Percentiles rank a stretch among this genome's conserved stretches.
These are phyloP conservation scores for Starmerella floris DNA, from an alignment of 805 yeast species.

Conservation along the genomic window DNA sequence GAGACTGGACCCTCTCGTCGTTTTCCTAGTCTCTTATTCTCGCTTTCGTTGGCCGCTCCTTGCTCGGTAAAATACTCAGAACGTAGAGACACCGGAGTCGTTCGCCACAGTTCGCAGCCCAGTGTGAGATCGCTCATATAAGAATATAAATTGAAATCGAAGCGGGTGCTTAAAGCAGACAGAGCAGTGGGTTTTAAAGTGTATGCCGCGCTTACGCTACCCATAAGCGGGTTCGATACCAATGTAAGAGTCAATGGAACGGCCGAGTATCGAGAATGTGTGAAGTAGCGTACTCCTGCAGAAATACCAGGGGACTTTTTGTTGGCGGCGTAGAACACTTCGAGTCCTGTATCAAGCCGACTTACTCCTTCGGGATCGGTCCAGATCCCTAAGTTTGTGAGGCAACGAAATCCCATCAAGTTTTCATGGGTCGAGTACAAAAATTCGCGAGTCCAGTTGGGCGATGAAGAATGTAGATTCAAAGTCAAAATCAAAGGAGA, in stretches of 20 bases:
- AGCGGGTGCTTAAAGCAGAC: constrained; percentile 68
- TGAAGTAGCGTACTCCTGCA: constrained; percentile 69
- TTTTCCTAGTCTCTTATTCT: not conserved
- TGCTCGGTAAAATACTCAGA: constrained; percentile 1
- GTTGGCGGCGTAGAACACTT: constrained; percentile 72
- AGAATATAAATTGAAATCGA: constrained; percentile 82
- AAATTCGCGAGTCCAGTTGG: constrained; percentile 55
- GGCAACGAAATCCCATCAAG: constrained; percentile 63
- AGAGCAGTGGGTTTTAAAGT: constrained; percentile 61
- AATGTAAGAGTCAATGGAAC: constrained; percentile 81
- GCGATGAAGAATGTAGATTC: constrained; percentile 16
- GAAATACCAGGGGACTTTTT: constrained; percentile 84
- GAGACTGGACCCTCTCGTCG: constrained; percentile 28
- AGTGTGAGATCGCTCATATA: constrained; percentile 74
- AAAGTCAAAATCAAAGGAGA: constrained; percentile 36
- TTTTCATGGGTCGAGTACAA: constrained; percentile 76
- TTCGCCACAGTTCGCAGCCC: constrained; percentile 74
- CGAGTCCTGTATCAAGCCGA: constrained; percentile 64
- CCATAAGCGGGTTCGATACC: constrained; percentile 77
- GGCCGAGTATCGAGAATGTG: constrained; percentile 74
- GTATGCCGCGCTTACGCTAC: constrained; percentile 77
- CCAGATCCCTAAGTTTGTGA: constrained; percentile 48
- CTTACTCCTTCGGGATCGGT: constrained; percentile 29
- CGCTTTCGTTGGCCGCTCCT: not conserved
- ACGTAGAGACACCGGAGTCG: constrained; percentile 21